A percentile compares a stretch with the other conserved stretches of the same genome.
phyloP scores from a whole-genome alignment of 2,329 filamentous ascomycete species.

The Coniochaeta prunicola region DNA sequence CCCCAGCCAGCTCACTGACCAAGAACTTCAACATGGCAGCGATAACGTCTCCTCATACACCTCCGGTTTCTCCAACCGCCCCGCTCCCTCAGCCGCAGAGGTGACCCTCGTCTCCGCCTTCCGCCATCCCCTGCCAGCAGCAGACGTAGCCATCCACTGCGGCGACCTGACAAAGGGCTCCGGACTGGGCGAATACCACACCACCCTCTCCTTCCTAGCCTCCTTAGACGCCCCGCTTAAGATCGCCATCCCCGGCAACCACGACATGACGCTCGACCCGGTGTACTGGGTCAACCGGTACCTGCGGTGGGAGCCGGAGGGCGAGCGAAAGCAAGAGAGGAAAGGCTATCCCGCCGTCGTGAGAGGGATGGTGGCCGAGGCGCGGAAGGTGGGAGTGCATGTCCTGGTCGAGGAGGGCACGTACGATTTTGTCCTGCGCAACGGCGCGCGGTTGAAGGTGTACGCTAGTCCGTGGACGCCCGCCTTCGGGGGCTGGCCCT shows the following conservation, averaged over 20 bases:
- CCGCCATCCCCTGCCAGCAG: constrained; percentile 10
- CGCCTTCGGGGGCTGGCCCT: constrained; percentile 36
- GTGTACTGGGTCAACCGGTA: constrained; percentile 7
- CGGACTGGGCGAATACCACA: constrained; percentile 29
- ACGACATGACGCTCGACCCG: constrained; percentile 35
- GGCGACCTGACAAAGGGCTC: constrained; percentile 42
- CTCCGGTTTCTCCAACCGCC: neutral
- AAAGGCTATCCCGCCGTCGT: neutral
- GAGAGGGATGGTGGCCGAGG: neutral
- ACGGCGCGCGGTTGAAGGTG: constrained; percentile 41
- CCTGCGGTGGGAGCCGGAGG: neutral
- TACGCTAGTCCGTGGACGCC: constrained; percentile 49
- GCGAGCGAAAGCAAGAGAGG: neutral
- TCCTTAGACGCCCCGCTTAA: constrained; percentile 39
- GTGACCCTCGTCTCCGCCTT: neutral
- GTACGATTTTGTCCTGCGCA: constrained; percentile 36
- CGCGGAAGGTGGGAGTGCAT: neutral
- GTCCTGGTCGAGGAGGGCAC: constrained; percentile 42
- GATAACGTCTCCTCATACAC: neutral
- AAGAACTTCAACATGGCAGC: neutral
- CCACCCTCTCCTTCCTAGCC: constrained; percentile 32
- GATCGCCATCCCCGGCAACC: constrained; percentile 47
- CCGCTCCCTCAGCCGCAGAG: neutral
- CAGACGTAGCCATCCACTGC: constrained; percentile 44
- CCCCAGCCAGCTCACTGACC: constrained; percentile 2